Evolutionary conservation across 139 green algal species (phyloP), one percentile per base, ranked within the genome.

Genomic region (Chlamydomonas sp.): DNA sequence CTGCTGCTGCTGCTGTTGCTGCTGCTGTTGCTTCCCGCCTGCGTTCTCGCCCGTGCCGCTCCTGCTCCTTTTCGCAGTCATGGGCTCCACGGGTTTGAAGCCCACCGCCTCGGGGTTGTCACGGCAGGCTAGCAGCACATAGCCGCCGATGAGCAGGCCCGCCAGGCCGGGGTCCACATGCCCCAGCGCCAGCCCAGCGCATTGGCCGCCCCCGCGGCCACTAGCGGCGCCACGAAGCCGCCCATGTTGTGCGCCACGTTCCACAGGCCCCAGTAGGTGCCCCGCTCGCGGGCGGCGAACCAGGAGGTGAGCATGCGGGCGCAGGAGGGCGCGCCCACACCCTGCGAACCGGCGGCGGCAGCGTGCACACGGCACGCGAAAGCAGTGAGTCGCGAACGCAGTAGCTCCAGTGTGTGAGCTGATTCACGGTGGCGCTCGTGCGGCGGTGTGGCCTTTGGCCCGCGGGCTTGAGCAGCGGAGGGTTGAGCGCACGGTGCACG

Each of bases 221-320:
- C 72, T 68, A 99, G 91, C 63, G 97, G 97, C 0, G 96, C 95
- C 57, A 92, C 12, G 87, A 99, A 99, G 75, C 97, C 97, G 12
- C 97, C 97, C 58, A 98, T 85, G 91, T 99, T 99, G 92, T 98
- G 96, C 31, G 94, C 95, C 73, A 97, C 96, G 80, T 95, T 96
- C 94, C 93, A 96, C 76, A 83, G 67, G 0, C 94, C 94, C 95
- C 95, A 97, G 88, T 97, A 98, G 2, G 96, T 99, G 88, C 95
- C 95, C 10, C 95, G 93, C 93, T 97, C 95, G 77, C 95, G 95
- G 71, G 94, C 91, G 3, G 97, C 92, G 91, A 97, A 99, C 97
- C 97, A 99, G 60, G 91, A 90, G 7, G 97, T 99, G n/a, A 99
- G 92, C 78, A 99, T 96, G 72, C 94, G 89, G 0, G 97, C 97